Evolutionary conservation across 768 basidiomycete species (phyloP), one percentile per base, ranked within the genome.

Genomic region (Hygrophoropsis aurantiaca): DNA sequence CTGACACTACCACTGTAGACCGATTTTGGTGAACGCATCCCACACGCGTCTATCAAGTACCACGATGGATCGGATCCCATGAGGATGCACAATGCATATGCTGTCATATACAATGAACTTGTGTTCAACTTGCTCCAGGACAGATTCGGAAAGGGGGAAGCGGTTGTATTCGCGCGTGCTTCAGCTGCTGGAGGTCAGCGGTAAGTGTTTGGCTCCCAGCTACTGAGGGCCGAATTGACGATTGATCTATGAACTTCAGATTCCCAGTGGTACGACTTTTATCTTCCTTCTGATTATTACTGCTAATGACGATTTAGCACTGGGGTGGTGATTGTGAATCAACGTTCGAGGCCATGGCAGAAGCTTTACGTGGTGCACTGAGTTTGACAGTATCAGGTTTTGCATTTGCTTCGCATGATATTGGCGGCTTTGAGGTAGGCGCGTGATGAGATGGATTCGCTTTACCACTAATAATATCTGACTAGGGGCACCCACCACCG

Each of bases 301-400:
- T 30, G 27, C 27, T 30, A 13, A 30, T 13, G 27, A 70, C 56
- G 66, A 70, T 13, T 62, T 69, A 71, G 57, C 82, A 85, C 58
- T 84, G 84, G 84, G 82, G 83, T 40, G 85, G 87, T 2, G 85
- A 89, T 51, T 87, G 85, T 63, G 85, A 87, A 58, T 83, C 82
- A 5, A 85, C 84, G 2, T 87, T 78, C 67, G 84, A 85, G 59
- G 87, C 84, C 4, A 88, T 90, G 85, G 83, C 82, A 0, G 85
- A 90, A 63, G 79, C 84, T 1, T 65, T 87, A 42, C 74, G 85
- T 4, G 86, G 87, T 9, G 71, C 73, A 15, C 65, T 90, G n/a
- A 82, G 81, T 32, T 63, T 88, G 44, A 83, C 82, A 1, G 49
- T 74, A 4, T 85, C 84, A 24, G 85, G 87, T 1, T 90, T 87